phyloP scores from a whole-genome alignment of 768 basidiomycete genomes.

The Suillus americanus region DNA sequence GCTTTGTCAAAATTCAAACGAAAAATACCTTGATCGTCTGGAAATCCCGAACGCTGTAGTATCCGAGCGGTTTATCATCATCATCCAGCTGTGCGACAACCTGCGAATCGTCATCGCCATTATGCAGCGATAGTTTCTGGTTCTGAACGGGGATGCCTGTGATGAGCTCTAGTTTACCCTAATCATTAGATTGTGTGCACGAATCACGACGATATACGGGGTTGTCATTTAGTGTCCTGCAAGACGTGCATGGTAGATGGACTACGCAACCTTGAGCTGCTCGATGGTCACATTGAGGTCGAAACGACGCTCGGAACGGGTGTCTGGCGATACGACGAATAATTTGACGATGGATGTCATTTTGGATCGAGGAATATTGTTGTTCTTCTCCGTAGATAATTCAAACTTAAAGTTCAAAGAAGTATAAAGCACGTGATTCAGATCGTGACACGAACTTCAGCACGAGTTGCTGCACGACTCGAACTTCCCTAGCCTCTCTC shows the following conservation, averaged over 20 bases:
- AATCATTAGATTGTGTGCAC: not conserved
- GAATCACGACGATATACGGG: not conserved
- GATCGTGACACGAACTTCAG: no score
- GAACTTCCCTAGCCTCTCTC: no score
- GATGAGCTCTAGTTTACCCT: conserved; percentile 84
- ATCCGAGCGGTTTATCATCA: conserved; percentile 66
- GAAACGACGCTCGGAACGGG: conserved; percentile 84
- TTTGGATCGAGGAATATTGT: not conserved
- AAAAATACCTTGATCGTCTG: conserved; percentile 73
- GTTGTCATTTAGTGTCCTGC: conserved; percentile 12
- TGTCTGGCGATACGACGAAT: conserved; percentile 84
- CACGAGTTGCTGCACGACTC: no score
- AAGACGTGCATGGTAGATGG: conserved; percentile 6
- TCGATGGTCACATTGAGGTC: conserved; percentile 73
- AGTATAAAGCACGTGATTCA: not conserved
- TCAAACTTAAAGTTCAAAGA: not conserved
- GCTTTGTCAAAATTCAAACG: not conserved
- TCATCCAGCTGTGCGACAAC: conserved; percentile 61
- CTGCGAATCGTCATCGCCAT: conserved; percentile 51
- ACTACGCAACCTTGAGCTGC: conserved; percentile 71
- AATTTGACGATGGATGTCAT: conserved; percentile 59
- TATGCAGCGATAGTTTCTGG: conserved; percentile 66
- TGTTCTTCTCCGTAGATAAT: not conserved
- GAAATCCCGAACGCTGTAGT: conserved; percentile 72
- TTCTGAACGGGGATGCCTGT: conserved; percentile 84